A percentile compares a stretch with the other conserved stretches of the same genome.
Evolutionary conservation across 164 flowering plant species (phyloP).

Genomic region (Tetrastigma voinierianum): DNA sequence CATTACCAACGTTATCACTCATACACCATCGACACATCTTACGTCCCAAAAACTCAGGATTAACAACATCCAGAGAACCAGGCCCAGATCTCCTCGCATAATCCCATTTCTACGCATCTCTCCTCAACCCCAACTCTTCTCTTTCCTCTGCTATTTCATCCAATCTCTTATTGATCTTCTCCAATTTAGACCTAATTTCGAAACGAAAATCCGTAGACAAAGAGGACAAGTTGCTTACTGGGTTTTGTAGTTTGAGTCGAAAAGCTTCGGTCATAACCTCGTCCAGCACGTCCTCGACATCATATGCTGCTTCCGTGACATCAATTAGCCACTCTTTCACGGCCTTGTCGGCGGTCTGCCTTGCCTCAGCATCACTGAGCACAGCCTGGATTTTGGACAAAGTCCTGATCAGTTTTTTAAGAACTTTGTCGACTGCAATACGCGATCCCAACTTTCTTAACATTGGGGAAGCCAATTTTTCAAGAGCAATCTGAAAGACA

Average conservation of each 20-base stretch:
- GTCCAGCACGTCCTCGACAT: constrained; percentile 12
- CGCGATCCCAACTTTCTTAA: not conserved
- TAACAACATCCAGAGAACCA: not conserved
- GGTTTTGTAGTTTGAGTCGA: not conserved
- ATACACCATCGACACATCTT: no score
- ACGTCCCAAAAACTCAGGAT: not conserved
- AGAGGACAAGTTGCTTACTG: not conserved
- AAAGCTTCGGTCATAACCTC: constrained; percentile 1
- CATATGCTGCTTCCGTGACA: constrained; percentile 8
- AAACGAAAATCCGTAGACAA: not conserved
- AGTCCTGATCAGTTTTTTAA: not conserved
- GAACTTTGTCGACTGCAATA: constrained; percentile 1
- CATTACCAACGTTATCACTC: no score
- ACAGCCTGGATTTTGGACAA: constrained; percentile 1
- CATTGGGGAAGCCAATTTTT: constrained; percentile 5
- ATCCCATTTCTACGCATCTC: not conserved
- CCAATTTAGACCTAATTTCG: not conserved
- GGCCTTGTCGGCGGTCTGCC: not conserved
- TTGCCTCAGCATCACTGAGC: constrained; percentile 9
- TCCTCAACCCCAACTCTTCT: constrained; percentile 8
- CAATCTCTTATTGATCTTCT: no score
- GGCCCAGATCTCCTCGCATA: no score
- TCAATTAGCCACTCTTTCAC: constrained; percentile 7
- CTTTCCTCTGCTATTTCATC: constrained; percentile 11
- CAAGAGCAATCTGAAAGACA: not conserved